Conservation (phyloP, 306 rosid genomes). For the Prunus dulcis region DNA sequence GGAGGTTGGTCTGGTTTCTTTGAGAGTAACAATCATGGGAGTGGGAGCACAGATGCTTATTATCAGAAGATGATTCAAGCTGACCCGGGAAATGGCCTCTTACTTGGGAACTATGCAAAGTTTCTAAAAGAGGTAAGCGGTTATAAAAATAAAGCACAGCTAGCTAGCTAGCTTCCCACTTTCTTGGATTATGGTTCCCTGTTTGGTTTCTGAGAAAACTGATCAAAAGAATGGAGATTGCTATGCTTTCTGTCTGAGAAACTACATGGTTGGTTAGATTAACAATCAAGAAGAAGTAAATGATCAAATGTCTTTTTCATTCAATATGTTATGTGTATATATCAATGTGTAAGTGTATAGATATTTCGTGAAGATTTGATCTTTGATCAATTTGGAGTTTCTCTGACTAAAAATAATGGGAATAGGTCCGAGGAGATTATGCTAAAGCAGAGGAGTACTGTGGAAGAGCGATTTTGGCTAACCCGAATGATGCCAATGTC, state of each 20-base stretch:
- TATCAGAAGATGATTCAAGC: constrained; percentile 72
- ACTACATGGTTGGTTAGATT: not conserved
- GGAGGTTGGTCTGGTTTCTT: constrained; percentile 33
- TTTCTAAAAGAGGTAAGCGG: constrained; percentile 70
- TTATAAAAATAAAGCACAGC: too few relatives aligned
- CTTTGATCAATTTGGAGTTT: not conserved
- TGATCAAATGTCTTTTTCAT: too few relatives aligned
- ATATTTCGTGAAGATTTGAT: not conserved
- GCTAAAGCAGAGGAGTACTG: constrained; percentile 63
- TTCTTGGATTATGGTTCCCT: not conserved
- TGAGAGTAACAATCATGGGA: constrained; percentile 46
- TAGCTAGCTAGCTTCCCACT: not conserved
- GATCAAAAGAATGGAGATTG: not conserved
- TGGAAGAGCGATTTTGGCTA: constrained; percentile 67
- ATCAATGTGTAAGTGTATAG: not conserved
- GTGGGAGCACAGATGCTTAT: constrained; percentile 47
- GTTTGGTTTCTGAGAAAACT: not conserved
- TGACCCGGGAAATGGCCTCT: constrained; percentile 62
- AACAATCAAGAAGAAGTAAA: too few relatives aligned
- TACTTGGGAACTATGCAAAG: constrained; percentile 84
- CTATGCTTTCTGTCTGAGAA: not conserved
- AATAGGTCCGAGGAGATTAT: constrained; percentile 65
- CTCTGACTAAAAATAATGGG: not conserved
- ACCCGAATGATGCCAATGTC: constrained; percentile 55
- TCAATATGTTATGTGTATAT: too few relatives aligned